Evolutionary conservation across 2,329 filamentous ascomycete species (phyloP), one percentile per base, ranked within the genome.

Genomic region (Rachicladosporium sp.): DNA sequence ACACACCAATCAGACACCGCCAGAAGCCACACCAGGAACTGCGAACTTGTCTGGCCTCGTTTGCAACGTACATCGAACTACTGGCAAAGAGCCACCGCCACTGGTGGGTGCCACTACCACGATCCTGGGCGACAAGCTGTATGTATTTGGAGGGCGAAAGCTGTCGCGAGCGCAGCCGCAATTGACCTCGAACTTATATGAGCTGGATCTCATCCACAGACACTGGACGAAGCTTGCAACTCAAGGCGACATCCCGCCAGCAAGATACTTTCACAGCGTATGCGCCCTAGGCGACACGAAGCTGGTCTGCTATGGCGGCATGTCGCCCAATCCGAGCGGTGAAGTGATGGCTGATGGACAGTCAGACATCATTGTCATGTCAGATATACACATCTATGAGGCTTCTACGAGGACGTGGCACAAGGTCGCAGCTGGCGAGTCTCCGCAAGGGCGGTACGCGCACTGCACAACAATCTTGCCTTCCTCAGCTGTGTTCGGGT

Each of bases 251-350:
- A 68, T 93, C 30, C 91, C 91, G 1, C 82, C 87, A 2, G 86
- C 91, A 6, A 76, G 91, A 45, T 98, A 98, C 59, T 98, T 98
- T 50, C 91, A 98, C 66, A 96, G 87, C 47, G 83, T 96, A 60
- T 98, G 91, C 59, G 75, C 85, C 1, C 66, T 98, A 2, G 91
- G 91, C 13, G 91, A 96, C 57, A 89, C 86, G 2, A 98, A 96
- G 61, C 71, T 98, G 59, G 89, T 98, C 3, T 96, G 89, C 62
- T 98, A 96, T 61, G 91, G 91, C 42, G 91, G 91, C 50, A 98
- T 98, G 91, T 95, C 89, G 7, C 88, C 89, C 1, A 60, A 63
- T 35, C 56, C 57, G 7, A 53, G 49, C 21, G 48, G 55, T 1
- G 82, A 88, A 46, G 68, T 77, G 40, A 82, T 87, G 50, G 78